These are phyloP conservation scores for Pseudoneurospora amorphoporcata DNA, from an alignment of 495 filamentous ascomycete species.

Conservation along the genomic window DNA sequence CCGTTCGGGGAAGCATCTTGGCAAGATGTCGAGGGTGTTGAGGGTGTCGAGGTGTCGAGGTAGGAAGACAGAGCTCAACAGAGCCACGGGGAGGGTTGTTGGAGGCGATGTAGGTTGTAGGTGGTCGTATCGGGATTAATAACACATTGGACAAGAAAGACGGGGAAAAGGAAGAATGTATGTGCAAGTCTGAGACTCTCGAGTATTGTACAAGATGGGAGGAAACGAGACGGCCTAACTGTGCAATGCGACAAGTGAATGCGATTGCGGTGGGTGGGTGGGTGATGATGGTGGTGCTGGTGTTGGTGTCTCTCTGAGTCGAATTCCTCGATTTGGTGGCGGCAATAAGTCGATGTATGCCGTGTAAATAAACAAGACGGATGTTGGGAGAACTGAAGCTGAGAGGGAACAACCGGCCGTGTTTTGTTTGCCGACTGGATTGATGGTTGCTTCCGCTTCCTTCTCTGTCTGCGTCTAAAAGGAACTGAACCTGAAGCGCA, in stretches of 20 bases:
- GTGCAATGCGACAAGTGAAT: not conserved
- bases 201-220: not conserved
- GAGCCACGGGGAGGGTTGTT: not conserved
- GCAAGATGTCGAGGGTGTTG: not conserved
- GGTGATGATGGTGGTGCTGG: not conserved
- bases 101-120: not conserved
- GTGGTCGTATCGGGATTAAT: not conserved
- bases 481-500: too few species aligned
- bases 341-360: not conserved
- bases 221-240: not conserved
- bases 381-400: not conserved
- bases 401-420: not conserved
- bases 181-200: not conserved
- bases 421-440: not conserved
- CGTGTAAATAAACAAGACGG: not conserved
- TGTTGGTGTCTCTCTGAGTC: not conserved
- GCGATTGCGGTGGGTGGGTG: not conserved
- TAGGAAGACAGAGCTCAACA: not conserved
- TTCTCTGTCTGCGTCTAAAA: not conserved
- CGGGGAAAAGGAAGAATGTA: not conserved
- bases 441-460: not conserved
- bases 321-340: not conserved
- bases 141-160: slow-evolving; percentile 14
- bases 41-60: slow-evolving; percentile 1
- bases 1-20: slow-evolving; percentile 21